Percentiles rank a stretch among this genome's conserved stretches.
phyloP scores from a whole-genome alignment of 2,329 filamentous ascomycete genomes.

The Aspergillus aculeatus region DNA sequence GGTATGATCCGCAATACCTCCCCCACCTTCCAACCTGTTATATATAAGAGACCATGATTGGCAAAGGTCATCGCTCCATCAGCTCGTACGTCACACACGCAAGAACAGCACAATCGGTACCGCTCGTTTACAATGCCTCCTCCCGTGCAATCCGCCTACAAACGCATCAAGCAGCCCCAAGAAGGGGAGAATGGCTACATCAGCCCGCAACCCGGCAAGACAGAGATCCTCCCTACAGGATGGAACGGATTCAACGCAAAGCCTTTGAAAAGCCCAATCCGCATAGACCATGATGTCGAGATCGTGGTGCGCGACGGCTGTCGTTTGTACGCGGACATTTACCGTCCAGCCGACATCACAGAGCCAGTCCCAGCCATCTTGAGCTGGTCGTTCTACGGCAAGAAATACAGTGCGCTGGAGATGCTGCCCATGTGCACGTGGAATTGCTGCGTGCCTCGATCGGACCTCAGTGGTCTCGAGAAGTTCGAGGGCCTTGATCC shows the following conservation, averaged over 20 bases:
- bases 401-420: conserved; percentile 42
- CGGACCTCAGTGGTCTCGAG: conserved; percentile 31
- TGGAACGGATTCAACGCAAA: conserved; percentile 39
- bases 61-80: neutral
- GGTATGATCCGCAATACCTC: neutral
- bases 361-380: conserved; percentile 46
- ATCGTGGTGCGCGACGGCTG: conserved; percentile 46
- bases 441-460: conserved; percentile 39
- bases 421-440: conserved; percentile 42
- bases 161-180: conserved; percentile 28
- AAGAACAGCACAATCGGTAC: neutral
- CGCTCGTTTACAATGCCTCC: conserved; percentile 28
- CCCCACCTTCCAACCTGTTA: neutral
- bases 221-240: conserved; percentile 40
- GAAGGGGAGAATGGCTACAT: conserved; percentile 44
- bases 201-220: conserved; percentile 39
- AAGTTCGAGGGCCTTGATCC: conserved; percentile 49
- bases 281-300: conserved; percentile 48
- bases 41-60: neutral
- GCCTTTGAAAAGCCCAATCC: conserved; percentile 39
- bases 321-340: conserved; percentile 47
- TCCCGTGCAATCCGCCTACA: conserved; percentile 30
- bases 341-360: conserved; percentile 37
- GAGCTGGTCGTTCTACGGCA: conserved; percentile 48
- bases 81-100: too few relatives aligned